A percentile compares a stretch with the other conserved stretches of the same genome.
These are phyloP conservation scores for Pleurotus ostreatus DNA, from an alignment of 768 basidiomycete genomes.

Conservation along the genomic window DNA sequence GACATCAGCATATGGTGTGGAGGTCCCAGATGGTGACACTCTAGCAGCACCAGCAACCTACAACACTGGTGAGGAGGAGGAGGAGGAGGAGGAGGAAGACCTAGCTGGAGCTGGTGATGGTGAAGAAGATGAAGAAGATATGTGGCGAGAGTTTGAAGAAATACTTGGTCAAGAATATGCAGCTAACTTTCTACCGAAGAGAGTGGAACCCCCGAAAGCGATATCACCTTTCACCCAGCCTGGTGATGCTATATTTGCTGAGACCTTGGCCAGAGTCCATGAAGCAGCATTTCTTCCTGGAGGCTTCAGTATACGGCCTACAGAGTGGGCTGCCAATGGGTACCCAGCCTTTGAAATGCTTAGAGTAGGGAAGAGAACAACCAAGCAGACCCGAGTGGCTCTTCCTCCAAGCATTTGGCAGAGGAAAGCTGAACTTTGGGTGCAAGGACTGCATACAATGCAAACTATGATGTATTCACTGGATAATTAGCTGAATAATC, in stretches of 20 bases:
- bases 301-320: slow-evolving; percentile 11
- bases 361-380: slow-evolving; percentile 2
- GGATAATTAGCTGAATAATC: too few relatives aligned
- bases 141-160: background rate
- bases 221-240: background rate
- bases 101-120: background rate
- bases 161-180: slow-evolving; percentile 2
- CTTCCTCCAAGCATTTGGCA: slow-evolving; percentile 11
- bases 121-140: background rate
- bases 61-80: background rate
- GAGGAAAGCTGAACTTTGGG: slow-evolving; percentile 10
- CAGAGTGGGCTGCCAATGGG: slow-evolving; percentile 12
- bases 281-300: slow-evolving; percentile 6
- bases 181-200: background rate
- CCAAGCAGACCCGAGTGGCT: slow-evolving; percentile 1
- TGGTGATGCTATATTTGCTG: background rate
- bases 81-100: background rate
- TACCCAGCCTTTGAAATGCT: slow-evolving; percentile 11
- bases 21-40: too few relatives aligned
- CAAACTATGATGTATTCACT: background rate
- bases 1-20: too few relatives aligned
- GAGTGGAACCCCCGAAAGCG: background rate
- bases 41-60: background rate
- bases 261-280: background rate
- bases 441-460: background rate